These are phyloP conservation scores for Cyberlindnera xishuangbannaensis DNA, from an alignment of 805 yeast genomes.

Conservation along the genomic window DNA sequence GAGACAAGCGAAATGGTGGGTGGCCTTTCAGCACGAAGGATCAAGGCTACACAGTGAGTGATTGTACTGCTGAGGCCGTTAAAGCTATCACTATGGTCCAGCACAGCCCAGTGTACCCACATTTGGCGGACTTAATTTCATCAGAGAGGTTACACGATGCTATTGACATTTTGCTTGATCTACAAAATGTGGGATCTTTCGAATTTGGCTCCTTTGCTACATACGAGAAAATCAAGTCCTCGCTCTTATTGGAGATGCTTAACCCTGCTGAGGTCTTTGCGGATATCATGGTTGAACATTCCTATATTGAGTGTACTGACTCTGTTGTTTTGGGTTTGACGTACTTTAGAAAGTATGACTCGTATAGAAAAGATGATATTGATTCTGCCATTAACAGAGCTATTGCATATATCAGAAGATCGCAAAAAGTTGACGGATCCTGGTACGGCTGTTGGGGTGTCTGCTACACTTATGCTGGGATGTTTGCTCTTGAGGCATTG, in stretches of 20 bases:
- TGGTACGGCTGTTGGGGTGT: conserved; percentile 99
- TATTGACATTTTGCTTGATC: conserved; percentile 64
- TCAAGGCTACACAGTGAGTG: conserved; percentile 95
- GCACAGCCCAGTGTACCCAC: conserved; percentile 47
- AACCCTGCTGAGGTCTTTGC: conserved; percentile 99
- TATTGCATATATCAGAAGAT: conserved; percentile 57
- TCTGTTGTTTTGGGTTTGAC: conserved; percentile 87
- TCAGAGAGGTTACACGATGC: conserved; percentile 55
- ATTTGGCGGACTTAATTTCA: conserved; percentile 46
- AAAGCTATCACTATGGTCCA: conserved; percentile 92
- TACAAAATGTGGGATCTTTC: conserved; percentile 75
- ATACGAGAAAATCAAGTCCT: conserved; percentile 81
- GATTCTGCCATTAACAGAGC: conserved; percentile 68
- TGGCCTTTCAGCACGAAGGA: conserved; percentile 96
- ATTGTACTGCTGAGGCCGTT: conserved; percentile 93
- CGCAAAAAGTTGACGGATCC: conserved; percentile 78
- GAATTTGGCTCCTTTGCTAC: conserved; percentile 92
- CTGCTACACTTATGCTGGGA: conserved; percentile 90
- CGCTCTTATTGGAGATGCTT: conserved; percentile 65
- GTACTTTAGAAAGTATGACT: conserved; percentile 61
- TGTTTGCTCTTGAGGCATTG: conserved; percentile 96
- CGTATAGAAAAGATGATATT: conserved; percentile 64
- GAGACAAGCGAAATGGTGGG: conserved; percentile 83
- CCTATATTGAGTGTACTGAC: conserved; percentile 97
- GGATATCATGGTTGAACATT: conserved; percentile 97